These are phyloP conservation scores for Pneumocystis murina DNA, from an alignment of 1,139 yeast species.

Conservation along the genomic window DNA sequence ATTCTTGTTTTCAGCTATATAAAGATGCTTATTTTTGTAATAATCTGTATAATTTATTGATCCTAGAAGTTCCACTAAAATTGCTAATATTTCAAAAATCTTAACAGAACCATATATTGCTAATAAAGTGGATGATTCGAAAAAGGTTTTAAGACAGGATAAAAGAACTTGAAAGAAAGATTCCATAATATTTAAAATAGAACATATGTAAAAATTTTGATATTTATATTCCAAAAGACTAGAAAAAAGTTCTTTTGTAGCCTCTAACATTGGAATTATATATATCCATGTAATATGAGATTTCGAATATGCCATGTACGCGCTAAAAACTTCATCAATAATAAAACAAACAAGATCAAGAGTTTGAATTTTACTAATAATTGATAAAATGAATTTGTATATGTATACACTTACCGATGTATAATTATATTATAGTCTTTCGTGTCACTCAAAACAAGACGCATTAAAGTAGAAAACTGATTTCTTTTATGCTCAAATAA, in stretches of 20 bases:
- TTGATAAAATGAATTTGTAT: not conserved
- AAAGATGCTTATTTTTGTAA: not conserved
- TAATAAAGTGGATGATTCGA: not conserved
- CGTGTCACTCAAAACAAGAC: not conserved
- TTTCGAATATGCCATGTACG: not conserved
- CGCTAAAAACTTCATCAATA: not conserved
- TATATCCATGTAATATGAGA: not conserved
- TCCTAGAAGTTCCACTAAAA: not conserved
- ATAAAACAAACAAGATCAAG: not conserved
- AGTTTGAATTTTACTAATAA: not conserved
- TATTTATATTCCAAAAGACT: not conserved
- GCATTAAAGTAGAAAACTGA: not conserved
- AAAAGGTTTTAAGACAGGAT: not conserved
- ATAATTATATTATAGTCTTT: not conserved
- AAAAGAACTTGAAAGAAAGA: not conserved
- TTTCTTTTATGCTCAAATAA: constrained; percentile 1
- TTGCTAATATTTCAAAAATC: not conserved
- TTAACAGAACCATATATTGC: not conserved
- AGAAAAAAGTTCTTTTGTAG: not conserved
- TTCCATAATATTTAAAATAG: not conserved
- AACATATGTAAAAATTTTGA: not conserved
- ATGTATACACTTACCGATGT: not conserved
- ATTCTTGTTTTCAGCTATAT: not conserved
- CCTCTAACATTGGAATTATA: not conserved
- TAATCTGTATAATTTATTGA: not conserved